These are phyloP conservation scores for Yamadazyma triangularis DNA, from an alignment of 1,139 yeast species.

Conservation along the genomic window DNA sequence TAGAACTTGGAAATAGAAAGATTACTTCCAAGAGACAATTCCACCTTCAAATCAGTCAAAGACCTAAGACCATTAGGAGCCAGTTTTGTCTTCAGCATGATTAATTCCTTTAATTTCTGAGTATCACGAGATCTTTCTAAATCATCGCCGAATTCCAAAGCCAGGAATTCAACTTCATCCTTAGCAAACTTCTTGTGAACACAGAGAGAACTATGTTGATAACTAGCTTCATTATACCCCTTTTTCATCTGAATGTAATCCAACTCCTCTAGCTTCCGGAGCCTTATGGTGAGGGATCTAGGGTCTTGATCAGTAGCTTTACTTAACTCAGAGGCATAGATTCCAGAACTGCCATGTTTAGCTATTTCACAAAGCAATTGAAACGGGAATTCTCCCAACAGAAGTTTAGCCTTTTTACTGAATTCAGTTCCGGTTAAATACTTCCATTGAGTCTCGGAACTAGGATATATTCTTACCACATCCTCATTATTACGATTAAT, in stretches of 20 bases:
- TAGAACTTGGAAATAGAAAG: conserved; percentile 45
- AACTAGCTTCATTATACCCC: conserved; percentile 35
- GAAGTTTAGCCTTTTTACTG: conserved; percentile 26
- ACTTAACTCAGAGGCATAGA: conserved; percentile 54
- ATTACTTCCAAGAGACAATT: conserved; percentile 50
- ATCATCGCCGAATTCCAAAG: conserved; percentile 21
- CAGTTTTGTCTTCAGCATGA: conserved; percentile 51
- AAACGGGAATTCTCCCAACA: conserved; percentile 40
- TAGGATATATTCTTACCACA: conserved; percentile 25
- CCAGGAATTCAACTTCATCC: conserved; percentile 32
- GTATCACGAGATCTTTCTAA: conserved; percentile 29
- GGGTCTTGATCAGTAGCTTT: conserved; percentile 62
- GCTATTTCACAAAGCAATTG: conserved; percentile 49
- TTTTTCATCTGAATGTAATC: conserved; percentile 43
- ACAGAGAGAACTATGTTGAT: conserved; percentile 49
- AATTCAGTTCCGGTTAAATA: conserved; percentile 36
- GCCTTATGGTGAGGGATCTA: conserved; percentile 62
- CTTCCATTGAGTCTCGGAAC: conserved; percentile 38
- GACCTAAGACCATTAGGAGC: conserved; percentile 72
- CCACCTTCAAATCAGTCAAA: conserved; percentile 58
- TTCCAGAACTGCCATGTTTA: conserved; percentile 49
- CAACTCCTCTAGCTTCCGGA: conserved; percentile 49
- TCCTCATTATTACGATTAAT: too few relatives aligned
- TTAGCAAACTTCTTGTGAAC: conserved; percentile 41
- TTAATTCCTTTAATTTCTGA: conserved; percentile 24